Evolutionary conservation across 352 stramenopile species (phyloP).

Genomic region (Globisporangium viniferum): DNA sequence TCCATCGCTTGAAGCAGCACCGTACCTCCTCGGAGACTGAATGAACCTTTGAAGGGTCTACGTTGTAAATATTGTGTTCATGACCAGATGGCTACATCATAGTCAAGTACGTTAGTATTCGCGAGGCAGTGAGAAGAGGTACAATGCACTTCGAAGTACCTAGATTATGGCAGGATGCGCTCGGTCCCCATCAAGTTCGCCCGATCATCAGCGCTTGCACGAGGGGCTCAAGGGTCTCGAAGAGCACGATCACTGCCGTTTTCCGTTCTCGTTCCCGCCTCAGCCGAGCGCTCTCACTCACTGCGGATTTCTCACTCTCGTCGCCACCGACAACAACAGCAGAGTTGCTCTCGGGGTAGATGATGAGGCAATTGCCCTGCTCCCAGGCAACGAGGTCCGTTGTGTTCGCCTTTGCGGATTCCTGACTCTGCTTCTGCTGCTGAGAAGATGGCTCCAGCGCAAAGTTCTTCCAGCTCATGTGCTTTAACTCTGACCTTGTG

Average conservation of each 20-base stretch:
- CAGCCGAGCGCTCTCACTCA: conserved; percentile 12
- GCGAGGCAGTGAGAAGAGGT: not conserved
- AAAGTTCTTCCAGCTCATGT: conserved; percentile 16
- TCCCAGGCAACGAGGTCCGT: conserved; percentile 26
- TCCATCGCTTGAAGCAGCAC: too few relatives aligned
- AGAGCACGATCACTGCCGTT: conserved; percentile 19
- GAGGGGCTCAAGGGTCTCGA: conserved; percentile 26
- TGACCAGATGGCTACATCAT: not conserved
- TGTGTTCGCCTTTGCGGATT: not conserved
- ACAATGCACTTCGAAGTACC: not conserved
- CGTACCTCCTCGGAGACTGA: too few relatives aligned
- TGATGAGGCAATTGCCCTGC: conserved; percentile 27
- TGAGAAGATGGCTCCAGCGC: not conserved
- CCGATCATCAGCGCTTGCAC: conserved; percentile 24
- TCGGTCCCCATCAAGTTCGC: not conserved
- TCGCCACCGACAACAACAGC: not conserved
- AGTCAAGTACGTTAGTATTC: not conserved
- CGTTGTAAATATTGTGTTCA: not conserved
- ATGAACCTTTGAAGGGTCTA: not conserved
- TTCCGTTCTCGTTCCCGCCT: conserved; percentile 5
- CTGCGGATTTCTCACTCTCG: conserved; percentile 7
- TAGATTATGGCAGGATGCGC: too few relatives aligned
- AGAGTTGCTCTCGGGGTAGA: conserved; percentile 21
- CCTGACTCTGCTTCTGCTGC: not conserved
- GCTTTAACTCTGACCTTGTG: conserved; percentile 9